Conservation (phyloP, 352 stramenopile genomes). For the Phytophthora pseudosyringae region DNA sequence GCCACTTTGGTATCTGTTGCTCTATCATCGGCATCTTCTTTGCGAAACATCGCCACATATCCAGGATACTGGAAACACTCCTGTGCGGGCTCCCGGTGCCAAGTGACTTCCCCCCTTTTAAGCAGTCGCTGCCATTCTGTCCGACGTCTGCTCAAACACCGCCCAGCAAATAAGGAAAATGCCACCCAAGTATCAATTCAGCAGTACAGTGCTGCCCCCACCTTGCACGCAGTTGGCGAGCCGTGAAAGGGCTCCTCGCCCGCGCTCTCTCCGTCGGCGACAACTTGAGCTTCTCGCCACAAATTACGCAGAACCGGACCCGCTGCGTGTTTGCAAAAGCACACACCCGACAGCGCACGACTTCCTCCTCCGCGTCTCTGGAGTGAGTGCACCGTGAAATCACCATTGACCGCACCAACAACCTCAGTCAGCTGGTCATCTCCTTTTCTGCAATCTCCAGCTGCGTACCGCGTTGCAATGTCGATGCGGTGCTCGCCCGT, state of each 20-base stretch:
- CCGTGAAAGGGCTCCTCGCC: conserved; percentile 12
- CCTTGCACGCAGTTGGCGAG: conserved; percentile 26
- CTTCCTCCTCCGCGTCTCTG: conserved; percentile 48
- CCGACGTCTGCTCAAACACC: conserved; percentile 20
- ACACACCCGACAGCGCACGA: conserved; percentile 41
- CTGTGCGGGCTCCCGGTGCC: conserved; percentile 8
- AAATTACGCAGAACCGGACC: conserved; percentile 51
- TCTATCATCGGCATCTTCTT: conserved; percentile 2
- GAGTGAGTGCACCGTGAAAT: neutral
- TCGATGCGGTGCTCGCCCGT: conserved; percentile 54
- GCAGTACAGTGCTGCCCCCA: neutral
- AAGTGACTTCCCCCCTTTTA: conserved; percentile 7
- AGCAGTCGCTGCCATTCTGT: conserved; percentile 30
- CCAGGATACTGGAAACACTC: conserved; percentile 14
- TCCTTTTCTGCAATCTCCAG: neutral
- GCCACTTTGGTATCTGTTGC: neutral
- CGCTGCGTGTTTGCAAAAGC: conserved; percentile 55
- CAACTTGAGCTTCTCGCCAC: conserved; percentile 41
- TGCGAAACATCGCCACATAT: conserved; percentile 17
- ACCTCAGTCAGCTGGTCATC: neutral
- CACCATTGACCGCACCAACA: neutral
- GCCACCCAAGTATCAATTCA: neutral
- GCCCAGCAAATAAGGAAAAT: neutral
- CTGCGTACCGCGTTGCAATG: conserved; percentile 39
- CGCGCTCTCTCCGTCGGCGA: conserved; percentile 33